Conservation (phyloP, 139 green algal species). For the Micractinium sp. region DNA sequence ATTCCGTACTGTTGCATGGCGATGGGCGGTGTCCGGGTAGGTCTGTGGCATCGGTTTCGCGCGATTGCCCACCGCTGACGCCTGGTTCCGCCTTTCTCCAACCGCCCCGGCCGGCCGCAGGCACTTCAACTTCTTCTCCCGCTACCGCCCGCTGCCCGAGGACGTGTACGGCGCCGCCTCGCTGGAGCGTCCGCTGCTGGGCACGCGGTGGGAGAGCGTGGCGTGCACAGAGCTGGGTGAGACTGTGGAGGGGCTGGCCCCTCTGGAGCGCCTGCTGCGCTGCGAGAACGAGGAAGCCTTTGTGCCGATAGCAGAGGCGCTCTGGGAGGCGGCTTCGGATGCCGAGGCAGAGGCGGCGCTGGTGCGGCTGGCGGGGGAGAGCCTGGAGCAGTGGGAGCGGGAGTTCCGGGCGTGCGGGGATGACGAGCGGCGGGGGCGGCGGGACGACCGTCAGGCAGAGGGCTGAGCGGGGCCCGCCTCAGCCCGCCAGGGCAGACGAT, state of each 20-base stretch:
- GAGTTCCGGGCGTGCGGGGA: conserved; percentile 21
- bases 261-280: conserved; percentile 80
- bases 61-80: too few species aligned
- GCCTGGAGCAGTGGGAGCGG: conserved; percentile 68
- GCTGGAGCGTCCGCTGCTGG: conserved; percentile 70
- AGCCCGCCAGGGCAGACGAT: too few species aligned
- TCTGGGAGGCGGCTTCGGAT: conserved; percentile 76
- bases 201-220: conserved; percentile 56
- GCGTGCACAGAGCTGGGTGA: conserved; percentile 61
- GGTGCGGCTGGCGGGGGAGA: conserved; percentile 44
- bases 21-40: too few species aligned
- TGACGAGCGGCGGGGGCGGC: conserved; percentile 33
- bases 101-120: too few species aligned
- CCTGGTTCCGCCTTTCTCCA: too few species aligned
- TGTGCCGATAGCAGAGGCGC: conserved; percentile 60
- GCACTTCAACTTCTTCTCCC: conserved; percentile 69
- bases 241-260: conserved; percentile 56
- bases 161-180: conserved; percentile 51
- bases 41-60: too few species aligned
- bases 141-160: conserved; percentile 67
- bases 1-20: too few species aligned
- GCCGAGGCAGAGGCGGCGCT: conserved; percentile 55
- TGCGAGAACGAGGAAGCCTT: conserved; percentile 71
- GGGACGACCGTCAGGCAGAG: conserved; percentile 3
- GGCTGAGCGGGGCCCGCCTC: neutral